Percentiles rank a stretch among this genome's conserved stretches.
Evolutionary conservation across 106 monocot genomes (phyloP).

Genomic region (Allium cepa): DNA sequence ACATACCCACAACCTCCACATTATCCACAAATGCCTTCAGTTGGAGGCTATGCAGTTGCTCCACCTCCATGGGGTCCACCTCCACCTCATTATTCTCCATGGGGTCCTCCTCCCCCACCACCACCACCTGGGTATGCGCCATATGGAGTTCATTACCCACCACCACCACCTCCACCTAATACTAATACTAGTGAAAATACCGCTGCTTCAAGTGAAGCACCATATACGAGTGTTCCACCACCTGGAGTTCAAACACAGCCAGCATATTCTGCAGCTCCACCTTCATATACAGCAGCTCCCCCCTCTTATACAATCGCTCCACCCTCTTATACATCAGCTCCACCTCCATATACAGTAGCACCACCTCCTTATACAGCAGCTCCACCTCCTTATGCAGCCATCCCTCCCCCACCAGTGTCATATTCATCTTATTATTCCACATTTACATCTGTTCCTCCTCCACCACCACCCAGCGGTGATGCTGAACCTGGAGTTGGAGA

Average conservation of each 20-base stretch:
- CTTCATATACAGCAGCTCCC: constrained; percentile 24
- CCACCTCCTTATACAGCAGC: constrained; percentile 18
- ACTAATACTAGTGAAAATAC: constrained; percentile 16
- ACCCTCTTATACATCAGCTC: constrained; percentile 30
- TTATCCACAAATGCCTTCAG: constrained; percentile 39
- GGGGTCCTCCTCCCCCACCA: constrained; percentile 43
- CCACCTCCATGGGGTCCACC: constrained; percentile 56
- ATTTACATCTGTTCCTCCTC: constrained; percentile 9
- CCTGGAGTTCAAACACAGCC: constrained; percentile 29
- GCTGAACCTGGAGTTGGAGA: too few relatives aligned
- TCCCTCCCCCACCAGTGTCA: constrained; percentile 10
- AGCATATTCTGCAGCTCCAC: constrained; percentile 7
- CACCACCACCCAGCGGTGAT: constrained; percentile 5
- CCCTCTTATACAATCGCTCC: constrained; percentile 35
- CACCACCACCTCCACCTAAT: constrained; percentile 22
- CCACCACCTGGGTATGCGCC: constrained; percentile 26
- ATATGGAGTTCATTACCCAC: constrained; percentile 19
- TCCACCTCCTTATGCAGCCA: constrained; percentile 19
- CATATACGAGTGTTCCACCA: constrained; percentile 21
- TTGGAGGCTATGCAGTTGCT: constrained; percentile 38
- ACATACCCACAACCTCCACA: constrained; percentile 30
- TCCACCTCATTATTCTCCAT: constrained; percentile 36
- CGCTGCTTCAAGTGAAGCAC: constrained; percentile 33
- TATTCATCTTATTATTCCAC: constrained; percentile 19
- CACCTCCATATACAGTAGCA: constrained; percentile 18